Conservation (phyloP, 2,329 filamentous ascomycete genomes). For the Alternaria sp. region DNA sequence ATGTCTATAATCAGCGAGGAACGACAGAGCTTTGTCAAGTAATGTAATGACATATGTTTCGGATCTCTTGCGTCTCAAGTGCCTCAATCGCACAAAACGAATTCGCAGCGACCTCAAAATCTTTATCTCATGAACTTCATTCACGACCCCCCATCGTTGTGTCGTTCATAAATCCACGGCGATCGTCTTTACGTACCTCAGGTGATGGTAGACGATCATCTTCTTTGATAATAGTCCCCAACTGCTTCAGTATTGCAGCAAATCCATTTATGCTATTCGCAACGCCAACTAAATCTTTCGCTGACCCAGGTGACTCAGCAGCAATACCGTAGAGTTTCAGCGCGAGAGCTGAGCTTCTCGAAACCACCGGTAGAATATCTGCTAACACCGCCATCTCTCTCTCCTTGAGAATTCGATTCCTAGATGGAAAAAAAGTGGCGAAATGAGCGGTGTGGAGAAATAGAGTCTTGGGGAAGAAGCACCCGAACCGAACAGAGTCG, state of each 20-base stretch:
- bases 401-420: neutral
- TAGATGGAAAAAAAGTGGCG: constrained; percentile 2
- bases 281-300: constrained; percentile 39
- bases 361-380: constrained; percentile 46
- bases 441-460: constrained; percentile 14
- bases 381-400: constrained; percentile 46
- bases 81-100: neutral
- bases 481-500: constrained; percentile 16
- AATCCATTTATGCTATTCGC: constrained; percentile 48
- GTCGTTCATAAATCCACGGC: neutral
- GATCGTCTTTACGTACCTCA: constrained; percentile 35
- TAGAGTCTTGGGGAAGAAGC: constrained; percentile 15
- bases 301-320: constrained; percentile 31
- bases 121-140: neutral
- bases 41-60: neutral
- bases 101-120: neutral
- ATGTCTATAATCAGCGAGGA: constrained; percentile 16
- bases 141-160: neutral
- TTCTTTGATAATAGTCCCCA: constrained; percentile 49
- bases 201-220: constrained; percentile 48
- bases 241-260: constrained; percentile 48
- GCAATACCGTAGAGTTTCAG: constrained; percentile 46
- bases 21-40: neutral
- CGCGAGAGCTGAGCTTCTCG: constrained; percentile 44
- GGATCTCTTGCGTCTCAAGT: neutral